These are phyloP conservation scores for Cyclotella cryptica DNA, from an alignment of 108 stramenopile species.

Conservation along the genomic window DNA sequence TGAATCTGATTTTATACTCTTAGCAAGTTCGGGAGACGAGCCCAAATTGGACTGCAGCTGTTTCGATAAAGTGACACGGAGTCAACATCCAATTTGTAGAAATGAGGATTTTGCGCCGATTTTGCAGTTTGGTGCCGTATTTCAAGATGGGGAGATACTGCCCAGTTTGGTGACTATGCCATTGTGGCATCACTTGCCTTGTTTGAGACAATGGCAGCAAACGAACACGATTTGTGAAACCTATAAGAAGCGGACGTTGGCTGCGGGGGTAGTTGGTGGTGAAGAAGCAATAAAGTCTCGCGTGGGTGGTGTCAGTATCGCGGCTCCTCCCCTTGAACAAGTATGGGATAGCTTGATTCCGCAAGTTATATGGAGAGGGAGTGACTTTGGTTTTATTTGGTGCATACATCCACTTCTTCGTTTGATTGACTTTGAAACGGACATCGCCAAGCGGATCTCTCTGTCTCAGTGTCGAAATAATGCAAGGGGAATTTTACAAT, in stretches of 20 bases:
- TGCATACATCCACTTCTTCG: constrained; percentile 18
- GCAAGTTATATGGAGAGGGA: constrained; percentile 37
- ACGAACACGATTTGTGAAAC: constrained; percentile 1
- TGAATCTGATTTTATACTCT: constrained; percentile 19
- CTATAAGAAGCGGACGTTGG: neutral
- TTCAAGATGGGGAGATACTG: constrained; percentile 20
- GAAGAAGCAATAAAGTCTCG: neutral
- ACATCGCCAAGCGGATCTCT: constrained; percentile 6
- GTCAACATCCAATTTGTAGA: neutral
- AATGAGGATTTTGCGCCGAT: constrained; percentile 34
- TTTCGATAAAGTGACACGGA: neutral
- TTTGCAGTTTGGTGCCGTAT: constrained; percentile 37
- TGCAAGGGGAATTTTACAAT: constrained; percentile 5
- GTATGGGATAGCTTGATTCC: constrained; percentile 23
- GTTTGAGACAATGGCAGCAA: constrained; percentile 28
- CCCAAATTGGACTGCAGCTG: constrained; percentile 20
- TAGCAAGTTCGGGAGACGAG: constrained; percentile 24
- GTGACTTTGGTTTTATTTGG: constrained; percentile 27
- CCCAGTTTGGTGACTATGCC: constrained; percentile 31
- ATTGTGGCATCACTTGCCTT: constrained; percentile 23
- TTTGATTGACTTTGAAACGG: constrained; percentile 7
- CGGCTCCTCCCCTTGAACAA: neutral
- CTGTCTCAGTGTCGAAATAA: neutral
- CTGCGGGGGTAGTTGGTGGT: constrained; percentile 1
- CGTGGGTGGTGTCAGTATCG: neutral